These are phyloP conservation scores for Xerocomus potaroensis DNA, from an alignment of 768 basidiomycete species.

Conservation along the genomic window DNA sequence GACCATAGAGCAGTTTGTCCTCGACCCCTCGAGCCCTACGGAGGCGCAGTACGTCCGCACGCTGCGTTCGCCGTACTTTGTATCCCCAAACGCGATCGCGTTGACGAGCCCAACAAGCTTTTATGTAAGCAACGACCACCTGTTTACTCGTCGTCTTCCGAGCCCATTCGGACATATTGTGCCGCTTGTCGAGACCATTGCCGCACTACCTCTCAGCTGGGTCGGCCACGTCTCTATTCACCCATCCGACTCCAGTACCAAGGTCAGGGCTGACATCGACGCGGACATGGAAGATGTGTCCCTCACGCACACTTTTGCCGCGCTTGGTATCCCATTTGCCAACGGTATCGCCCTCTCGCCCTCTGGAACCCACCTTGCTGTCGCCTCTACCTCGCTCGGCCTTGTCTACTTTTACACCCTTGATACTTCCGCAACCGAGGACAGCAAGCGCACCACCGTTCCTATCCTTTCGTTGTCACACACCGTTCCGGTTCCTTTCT, in stretches of 20 bases:
- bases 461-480: conserved; percentile 40
- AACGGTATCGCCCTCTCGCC: conserved; percentile 66
- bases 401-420: conserved; percentile 51
- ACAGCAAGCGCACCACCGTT: too few species aligned
- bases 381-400: conserved; percentile 50
- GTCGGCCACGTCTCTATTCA: conserved; percentile 51
- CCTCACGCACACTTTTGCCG: conserved; percentile 38
- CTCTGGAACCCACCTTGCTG: conserved; percentile 44
- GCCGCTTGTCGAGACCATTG: conserved; percentile 51
- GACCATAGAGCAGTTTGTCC: conserved; percentile 62
- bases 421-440: too few species aligned
- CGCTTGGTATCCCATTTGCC: conserved; percentile 54
- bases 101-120: conserved; percentile 64
- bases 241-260: too few species aligned
- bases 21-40: conserved; percentile 42
- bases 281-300: conserved; percentile 18
- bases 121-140: conserved; percentile 71
- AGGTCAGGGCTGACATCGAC: too few species aligned
- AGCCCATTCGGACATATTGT: conserved; percentile 43
- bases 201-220: conserved; percentile 56
- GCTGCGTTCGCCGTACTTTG: conserved; percentile 51
- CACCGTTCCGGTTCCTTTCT: conserved; percentile 50
- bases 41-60: conserved; percentile 56
- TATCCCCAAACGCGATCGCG: conserved; percentile 65
- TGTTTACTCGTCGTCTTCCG: conserved; percentile 59